Base-by-base conservation (phyloP, 768 basidiomycete species). In the Pseudohyphozyma bogoriensis region DNA sequence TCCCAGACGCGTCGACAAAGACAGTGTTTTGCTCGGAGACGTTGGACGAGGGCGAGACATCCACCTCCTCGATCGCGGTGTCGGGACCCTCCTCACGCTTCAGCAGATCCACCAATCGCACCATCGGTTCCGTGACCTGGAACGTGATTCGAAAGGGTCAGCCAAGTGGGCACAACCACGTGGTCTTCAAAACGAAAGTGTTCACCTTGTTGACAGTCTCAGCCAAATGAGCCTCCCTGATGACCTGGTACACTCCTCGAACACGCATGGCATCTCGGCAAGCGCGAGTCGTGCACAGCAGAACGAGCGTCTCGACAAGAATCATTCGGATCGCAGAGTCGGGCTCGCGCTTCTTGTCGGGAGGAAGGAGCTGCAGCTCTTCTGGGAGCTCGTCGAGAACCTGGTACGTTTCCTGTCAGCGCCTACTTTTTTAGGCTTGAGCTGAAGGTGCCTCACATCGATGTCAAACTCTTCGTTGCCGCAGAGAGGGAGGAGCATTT, bases 401-500 rank as follows among this genome's bases (percentile, higher is more conserved):
- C 86, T 93, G 69, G 22, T 15, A 44, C 28, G 52, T n/a, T n/a
- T n/a, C n/a, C n/a, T n/a, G 7, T 39, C 2, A 46, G 40, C 22
- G 45, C n/a, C 42, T 16, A 47, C 35, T 24, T n/a, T 2, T 31
- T 39, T 29, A 37, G 31, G 35, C 26, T 33, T n/a, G 53, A n/a
- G n/a, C 29, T 29, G 31, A 49, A 45, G 40, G 37, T 16, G 56
- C 66, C 78, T 55, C 66, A 88, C 89, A 63, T 96, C 92, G 1
- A 93, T 78, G 58, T 95, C 91, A 61, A 88, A 84, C 74, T 97
- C 95, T 73, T 97, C 95, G 1, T 90, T 92, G 44, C 93, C 62
- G 55, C 66, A 90, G 3, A 99, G 77, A 0, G 95, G 93, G 1
- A 92, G 80, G 4, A 99, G 79, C 15, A 99, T 78, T 70, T 83